A percentile compares a stretch with the other conserved stretches of the same genome.
Conservation (phyloP, 768 basidiomycete genomes). For the Suillus decipiens region DNA sequence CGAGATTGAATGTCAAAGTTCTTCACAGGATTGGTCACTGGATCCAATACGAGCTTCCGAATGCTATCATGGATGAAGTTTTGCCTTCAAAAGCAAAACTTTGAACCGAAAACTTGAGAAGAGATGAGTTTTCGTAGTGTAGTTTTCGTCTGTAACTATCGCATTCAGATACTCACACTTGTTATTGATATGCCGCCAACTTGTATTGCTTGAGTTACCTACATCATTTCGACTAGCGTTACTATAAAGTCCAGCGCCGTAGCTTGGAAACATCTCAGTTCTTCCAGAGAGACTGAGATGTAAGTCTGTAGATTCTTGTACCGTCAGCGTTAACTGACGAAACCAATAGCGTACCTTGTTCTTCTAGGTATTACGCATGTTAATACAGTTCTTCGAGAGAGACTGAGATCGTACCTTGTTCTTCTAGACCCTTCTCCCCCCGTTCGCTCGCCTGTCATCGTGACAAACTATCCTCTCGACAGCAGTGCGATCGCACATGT, state of each 20-base stretch:
- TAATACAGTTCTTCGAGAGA: too few relatives aligned
- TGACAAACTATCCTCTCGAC: constrained; percentile 15
- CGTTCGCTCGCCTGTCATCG: too few relatives aligned
- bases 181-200: background rate
- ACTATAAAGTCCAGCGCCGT: too few relatives aligned
- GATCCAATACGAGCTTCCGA: constrained; percentile 18
- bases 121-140: background rate
- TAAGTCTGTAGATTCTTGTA: too few relatives aligned
- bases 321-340: too few relatives aligned
- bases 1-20: constrained; percentile 5
- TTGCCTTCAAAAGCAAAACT: background rate
- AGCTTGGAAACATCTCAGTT: too few relatives aligned
- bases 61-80: constrained; percentile 14
- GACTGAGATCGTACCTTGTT: too few relatives aligned
- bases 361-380: too few relatives aligned
- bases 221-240: background rate
- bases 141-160: background rate
- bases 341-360: too few relatives aligned
- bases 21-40: constrained; percentile 15
- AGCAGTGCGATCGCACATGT: constrained; percentile 10
- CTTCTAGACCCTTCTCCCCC: too few relatives aligned
- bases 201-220: background rate
- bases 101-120: background rate
- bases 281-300: too few relatives aligned
- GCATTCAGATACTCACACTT: background rate